Percentiles rank a stretch among this genome's conserved stretches.
phyloP scores from a whole-genome alignment of 2,329 filamentous ascomycete species.

The Sporothrix phasma region DNA sequence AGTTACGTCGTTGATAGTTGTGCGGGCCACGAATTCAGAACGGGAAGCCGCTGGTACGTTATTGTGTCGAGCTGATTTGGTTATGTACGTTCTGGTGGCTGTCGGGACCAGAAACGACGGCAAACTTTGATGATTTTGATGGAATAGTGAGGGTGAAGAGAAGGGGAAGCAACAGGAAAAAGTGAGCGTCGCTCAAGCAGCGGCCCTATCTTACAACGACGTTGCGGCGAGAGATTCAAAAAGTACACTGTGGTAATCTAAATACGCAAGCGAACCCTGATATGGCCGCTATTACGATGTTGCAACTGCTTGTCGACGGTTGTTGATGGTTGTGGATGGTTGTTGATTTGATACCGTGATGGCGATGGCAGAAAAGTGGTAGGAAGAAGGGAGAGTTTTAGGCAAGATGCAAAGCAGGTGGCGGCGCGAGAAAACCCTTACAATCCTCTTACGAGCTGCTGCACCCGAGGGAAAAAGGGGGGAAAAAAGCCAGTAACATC shows the following conservation, averaged over 20 bases:
- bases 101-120: background rate
- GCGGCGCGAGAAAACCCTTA: background rate
- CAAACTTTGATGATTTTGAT: background rate
- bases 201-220: background rate
- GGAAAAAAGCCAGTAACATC: background rate
- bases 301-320: background rate
- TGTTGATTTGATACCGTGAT: background rate
- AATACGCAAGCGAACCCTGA: background rate
- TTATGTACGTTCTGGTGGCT: background rate
- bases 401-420: background rate
- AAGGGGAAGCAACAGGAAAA: background rate
- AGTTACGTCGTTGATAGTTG: background rate
- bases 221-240: background rate
- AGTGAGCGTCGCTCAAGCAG: background rate
- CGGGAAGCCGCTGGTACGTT: background rate
- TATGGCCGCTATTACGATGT: background rate
- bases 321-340: background rate
- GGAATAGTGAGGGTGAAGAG: background rate
- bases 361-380: background rate
- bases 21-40: background rate
- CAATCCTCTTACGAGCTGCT: no score
- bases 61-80: background rate
- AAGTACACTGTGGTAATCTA: background rate
- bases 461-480: no score
- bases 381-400: background rate